Evolutionary conservation across 1,139 yeast genomes (phyloP).

Genomic region (Geotrichum fermentans): DNA sequence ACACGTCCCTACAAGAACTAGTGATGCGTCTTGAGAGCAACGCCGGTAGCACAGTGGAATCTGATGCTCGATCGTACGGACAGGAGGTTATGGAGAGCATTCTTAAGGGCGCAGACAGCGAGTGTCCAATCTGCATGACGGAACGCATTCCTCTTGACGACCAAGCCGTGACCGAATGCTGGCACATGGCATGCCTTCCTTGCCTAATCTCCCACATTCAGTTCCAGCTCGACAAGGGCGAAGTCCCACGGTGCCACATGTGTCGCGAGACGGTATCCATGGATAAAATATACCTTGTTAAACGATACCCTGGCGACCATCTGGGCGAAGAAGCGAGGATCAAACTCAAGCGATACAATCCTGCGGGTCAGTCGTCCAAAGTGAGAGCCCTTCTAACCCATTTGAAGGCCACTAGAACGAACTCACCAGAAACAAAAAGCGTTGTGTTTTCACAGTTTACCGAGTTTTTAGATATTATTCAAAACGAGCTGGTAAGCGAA

Average conservation of each 20-base stretch:
- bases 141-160: conserved; percentile 51
- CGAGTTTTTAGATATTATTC: conserved; percentile 70
- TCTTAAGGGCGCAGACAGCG: conserved; percentile 46
- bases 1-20: conserved; percentile 28
- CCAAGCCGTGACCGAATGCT: conserved; percentile 69
- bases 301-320: conserved; percentile 17
- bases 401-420: conserved; percentile 49
- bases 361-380: conserved; percentile 54
- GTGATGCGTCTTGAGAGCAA: conserved; percentile 25
- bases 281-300: conserved; percentile 31
- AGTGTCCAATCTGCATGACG: conserved; percentile 81
- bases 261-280: conserved; percentile 37
- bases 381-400: conserved; percentile 64
- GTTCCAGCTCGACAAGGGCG: conserved; percentile 34
- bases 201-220: conserved; percentile 70
- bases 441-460: conserved; percentile 93
- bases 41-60: conserved; percentile 23
- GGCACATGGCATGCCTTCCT: conserved; percentile 69
- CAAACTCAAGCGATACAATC: conserved; percentile 16
- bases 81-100: conserved; percentile 39
- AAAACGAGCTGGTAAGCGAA: conserved; percentile 48
- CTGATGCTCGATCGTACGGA: conserved; percentile 32
- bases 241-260: conserved; percentile 38
- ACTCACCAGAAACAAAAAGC: conserved; percentile 62
- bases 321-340: conserved; percentile 4